Evolutionary conservation across 108 stramenopile species (phyloP), one percentile per base, ranked within the genome.

Genomic region (Craspedostauros australis): DNA sequence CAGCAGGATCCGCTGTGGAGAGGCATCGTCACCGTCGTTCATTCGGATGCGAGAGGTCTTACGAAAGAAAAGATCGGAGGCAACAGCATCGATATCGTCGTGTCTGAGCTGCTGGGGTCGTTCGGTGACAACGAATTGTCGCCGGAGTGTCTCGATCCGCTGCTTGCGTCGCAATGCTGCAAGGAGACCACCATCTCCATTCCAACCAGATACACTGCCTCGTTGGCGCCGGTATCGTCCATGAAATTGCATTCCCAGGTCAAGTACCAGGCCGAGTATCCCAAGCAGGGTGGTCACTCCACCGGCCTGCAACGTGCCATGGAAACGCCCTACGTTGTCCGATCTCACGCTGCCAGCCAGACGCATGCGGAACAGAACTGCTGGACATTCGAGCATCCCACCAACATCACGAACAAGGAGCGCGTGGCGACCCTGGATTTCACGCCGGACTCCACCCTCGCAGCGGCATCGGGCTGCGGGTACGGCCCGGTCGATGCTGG

Each of bases 61-160:
- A 65, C 74, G 3, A 53, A 46, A 6, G 46, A 64, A 21, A 45
- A 50, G 9, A 24, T 77, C 11, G 30, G 68, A 29, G 58, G 67
- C 27, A 45, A 50, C 14, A 64, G 79, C 61, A 64, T 87, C 20
- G 96, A 97, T 62, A 80, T 97, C 34, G 64, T 98, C n/a, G 96
- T 98, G 11, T 86, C 83, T 32, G 98, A 99, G 70, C 73, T 99
- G 6, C 64, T 98, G 15, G 98, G 97, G 5, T 88, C 86, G 18
- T 98, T 95, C 75, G 98, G 97, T 2, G 96, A 96, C 73, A 98
- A 99, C 66, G 97, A 98, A 63, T 76, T 98, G 39, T 89, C 91
- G 22, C 98, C 98, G 3, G 98, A 99, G 62, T 99, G 98, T 72
- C 60, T 99, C 51, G 95, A 98, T 58, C 93, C 91, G 4, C 78